These are phyloP conservation scores for Pleurotus citrinopileatus DNA, from an alignment of 768 basidiomycete genomes.

Conservation along the genomic window DNA sequence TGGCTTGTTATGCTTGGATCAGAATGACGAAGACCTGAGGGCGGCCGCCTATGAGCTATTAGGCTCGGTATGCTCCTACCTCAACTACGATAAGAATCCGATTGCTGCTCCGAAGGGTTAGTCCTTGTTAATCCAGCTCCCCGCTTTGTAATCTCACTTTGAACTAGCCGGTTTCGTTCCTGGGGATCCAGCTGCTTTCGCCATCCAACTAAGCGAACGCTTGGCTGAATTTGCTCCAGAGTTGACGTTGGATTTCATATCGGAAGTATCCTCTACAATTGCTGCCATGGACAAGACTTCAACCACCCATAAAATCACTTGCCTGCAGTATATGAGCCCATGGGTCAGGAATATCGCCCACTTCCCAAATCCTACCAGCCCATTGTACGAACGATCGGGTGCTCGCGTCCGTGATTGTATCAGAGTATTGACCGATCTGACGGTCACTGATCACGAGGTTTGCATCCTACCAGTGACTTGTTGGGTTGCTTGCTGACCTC, in stretches of 20 bases:
- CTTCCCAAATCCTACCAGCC: constrained; percentile 66
- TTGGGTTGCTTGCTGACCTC: constrained; percentile 6
- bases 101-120: constrained; percentile 69
- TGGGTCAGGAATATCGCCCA: constrained; percentile 82
- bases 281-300: constrained; percentile 39
- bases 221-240: constrained; percentile 75
- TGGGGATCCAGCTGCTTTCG: constrained; percentile 60
- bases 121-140: constrained; percentile 11
- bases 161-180: constrained; percentile 65
- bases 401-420: constrained; percentile 79
- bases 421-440: constrained; percentile 74
- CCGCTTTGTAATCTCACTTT: background rate
- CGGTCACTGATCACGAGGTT: constrained; percentile 72
- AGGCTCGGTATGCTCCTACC: constrained; percentile 68
- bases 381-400: constrained; percentile 70
- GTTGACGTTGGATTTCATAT: constrained; percentile 83
- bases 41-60: constrained; percentile 78
- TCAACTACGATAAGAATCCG: constrained; percentile 74
- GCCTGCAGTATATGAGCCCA: constrained; percentile 79
- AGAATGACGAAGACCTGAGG: constrained; percentile 74
- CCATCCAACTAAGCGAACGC: constrained; percentile 64
- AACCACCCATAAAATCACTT: constrained; percentile 60
- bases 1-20: constrained; percentile 75
- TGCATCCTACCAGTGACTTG: constrained; percentile 10
- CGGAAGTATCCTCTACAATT: constrained; percentile 76